Evolutionary conservation across 2,329 filamentous ascomycete genomes (phyloP), one percentile per base, ranked within the genome.

Genomic region (Xylariales sp.): DNA sequence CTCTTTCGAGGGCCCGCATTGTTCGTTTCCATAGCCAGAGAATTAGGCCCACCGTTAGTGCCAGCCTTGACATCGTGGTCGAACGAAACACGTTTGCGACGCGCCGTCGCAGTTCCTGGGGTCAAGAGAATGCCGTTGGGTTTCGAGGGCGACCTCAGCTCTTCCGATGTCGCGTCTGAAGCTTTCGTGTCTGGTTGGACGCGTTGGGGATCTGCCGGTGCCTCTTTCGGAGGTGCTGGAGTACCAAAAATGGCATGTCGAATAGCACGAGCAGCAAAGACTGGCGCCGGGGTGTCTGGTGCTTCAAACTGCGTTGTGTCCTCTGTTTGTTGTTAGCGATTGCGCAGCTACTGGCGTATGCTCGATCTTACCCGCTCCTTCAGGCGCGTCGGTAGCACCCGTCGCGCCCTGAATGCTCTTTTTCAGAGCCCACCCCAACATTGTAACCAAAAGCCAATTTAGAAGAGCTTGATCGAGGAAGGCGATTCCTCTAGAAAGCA

Each of bases 11-110:
- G 47, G 29, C 49, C 43, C 10, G 47, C 31, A n/a, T 45, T 34
- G 14, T 33, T 38, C 10, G 48, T 45, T 18, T 40, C 46, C 10
- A 51, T 38, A 18, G 46, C 50, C 18, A 52, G 40, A 8, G 53
- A 49, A 28, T 50, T 51, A 6, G 49, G 40, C 16, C 57, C 52
- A 22, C 46, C 45, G 32, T 59, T 59, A 44, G 52, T 55, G 15
- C 49, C 60, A 4, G 65, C 63, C 15, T 70, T 71, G 10, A 81
- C 71, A 38, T 81, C 78, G 43, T 71, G 67, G 10, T 74, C 78
- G 51, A 84, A 84, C 0, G 80, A 82, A 18, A 84, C 80, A 50
- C 77, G 78, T 56, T 84, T 84, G 31, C 77, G 71, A 39, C 74
- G 71, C 31, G 76, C 66, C 2, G 78, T 72, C 12, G 69, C 78